These are phyloP conservation scores for Calonectria pseudoturangicola DNA, from an alignment of 2,329 filamentous ascomycete genomes.

Conservation along the genomic window DNA sequence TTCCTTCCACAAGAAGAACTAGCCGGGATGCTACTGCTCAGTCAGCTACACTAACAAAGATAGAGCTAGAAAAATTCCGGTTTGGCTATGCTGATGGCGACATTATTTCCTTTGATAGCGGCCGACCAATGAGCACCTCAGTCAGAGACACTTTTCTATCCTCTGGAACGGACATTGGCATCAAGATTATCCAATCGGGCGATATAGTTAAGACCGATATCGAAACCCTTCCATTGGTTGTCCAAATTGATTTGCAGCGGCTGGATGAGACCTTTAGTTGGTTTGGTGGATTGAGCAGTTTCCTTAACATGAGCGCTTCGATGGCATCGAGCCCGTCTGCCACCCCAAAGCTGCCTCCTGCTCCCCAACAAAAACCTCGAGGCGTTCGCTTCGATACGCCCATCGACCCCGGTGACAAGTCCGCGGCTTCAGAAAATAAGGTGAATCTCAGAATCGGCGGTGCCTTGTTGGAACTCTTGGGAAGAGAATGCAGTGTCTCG, in stretches of 20 bases:
- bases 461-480: constrained; percentile 83
- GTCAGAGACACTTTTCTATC: constrained; percentile 75
- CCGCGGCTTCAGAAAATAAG: constrained; percentile 75
- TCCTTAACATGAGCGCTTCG: constrained; percentile 91
- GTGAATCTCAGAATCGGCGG: constrained; percentile 86
- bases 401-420: constrained; percentile 68
- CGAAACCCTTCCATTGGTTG: constrained; percentile 83
- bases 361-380: constrained; percentile 67
- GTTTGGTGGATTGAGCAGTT: constrained; percentile 93
- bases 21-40: constrained; percentile 53
- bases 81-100: constrained; percentile 79
- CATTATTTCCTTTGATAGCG: constrained; percentile 78
- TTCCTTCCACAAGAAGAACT: constrained; percentile 35
- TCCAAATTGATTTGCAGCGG: constrained; percentile 85
- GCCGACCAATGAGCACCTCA: constrained; percentile 75
- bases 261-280: constrained; percentile 91
- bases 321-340: constrained; percentile 83
- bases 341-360: constrained; percentile 59
- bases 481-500: constrained; percentile 83
- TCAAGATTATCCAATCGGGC: constrained; percentile 69
- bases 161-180: constrained; percentile 74
- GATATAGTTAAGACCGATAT: constrained; percentile 75
- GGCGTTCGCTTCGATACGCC: constrained; percentile 76
- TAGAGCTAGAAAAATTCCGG: constrained; percentile 74
- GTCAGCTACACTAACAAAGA: constrained; percentile 56